Percentiles rank a stretch among this genome's conserved stretches.
Conservation (phyloP, 345 rosid genomes). For the Euphorbia tirucalli region DNA sequence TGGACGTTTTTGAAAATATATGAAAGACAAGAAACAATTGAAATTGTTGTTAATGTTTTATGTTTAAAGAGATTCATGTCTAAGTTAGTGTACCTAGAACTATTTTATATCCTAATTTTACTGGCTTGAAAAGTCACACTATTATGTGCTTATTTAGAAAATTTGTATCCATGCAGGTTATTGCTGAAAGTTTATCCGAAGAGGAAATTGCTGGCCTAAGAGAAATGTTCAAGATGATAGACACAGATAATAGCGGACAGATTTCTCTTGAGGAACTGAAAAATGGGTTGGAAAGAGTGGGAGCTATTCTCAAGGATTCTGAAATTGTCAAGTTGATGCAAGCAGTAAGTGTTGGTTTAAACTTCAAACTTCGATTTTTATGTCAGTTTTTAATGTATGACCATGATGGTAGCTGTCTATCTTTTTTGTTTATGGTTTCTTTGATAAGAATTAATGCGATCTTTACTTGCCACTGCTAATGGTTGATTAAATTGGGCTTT, state of each 20-base stretch:
- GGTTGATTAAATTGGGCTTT: too few species aligned
- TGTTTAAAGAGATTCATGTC: background rate
- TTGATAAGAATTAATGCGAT: too few species aligned
- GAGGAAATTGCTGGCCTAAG: conserved; percentile 89
- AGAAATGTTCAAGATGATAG: conserved; percentile 95
- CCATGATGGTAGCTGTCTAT: background rate
- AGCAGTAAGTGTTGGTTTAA: conserved; percentile 56
- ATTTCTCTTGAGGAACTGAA: conserved; percentile 89
- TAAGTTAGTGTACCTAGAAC: too few species aligned
- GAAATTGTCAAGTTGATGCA: conserved; percentile 73
- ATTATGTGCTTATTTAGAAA: conserved; percentile 3
- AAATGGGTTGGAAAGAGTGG: conserved; percentile 74
- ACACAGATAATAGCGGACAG: conserved; percentile 77
- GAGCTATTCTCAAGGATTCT: conserved; percentile 69
- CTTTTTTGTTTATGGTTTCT: background rate
- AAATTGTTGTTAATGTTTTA: background rate
- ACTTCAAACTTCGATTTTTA: background rate
- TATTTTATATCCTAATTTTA: background rate
- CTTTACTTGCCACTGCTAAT: too few species aligned
- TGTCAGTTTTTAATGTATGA: background rate
- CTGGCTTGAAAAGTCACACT: background rate
- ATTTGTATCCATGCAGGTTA: conserved; percentile 47
- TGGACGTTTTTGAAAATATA: background rate
- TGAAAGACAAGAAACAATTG: background rate
- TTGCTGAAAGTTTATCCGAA: conserved; percentile 86